Conservation (phyloP, 2,329 filamentous ascomycete species). For the Fusarium mundagurra region DNA sequence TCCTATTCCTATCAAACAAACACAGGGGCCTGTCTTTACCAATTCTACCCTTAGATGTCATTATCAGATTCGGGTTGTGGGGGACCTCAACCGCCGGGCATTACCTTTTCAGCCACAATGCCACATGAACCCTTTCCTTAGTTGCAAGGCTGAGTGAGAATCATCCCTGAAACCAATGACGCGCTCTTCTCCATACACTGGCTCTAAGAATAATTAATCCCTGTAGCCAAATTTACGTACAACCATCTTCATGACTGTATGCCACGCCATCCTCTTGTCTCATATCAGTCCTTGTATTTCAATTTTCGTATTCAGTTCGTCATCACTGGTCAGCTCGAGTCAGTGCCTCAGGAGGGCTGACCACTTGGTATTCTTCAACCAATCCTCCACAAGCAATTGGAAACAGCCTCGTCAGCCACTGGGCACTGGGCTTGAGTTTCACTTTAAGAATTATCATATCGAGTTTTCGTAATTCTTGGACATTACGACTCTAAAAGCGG, state of each 20-base stretch:
- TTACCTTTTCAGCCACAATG: background rate
- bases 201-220: slow-evolving; percentile 6
- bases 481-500: background rate
- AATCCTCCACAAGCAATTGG: slow-evolving; percentile 34
- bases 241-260: slow-evolving; percentile 2
- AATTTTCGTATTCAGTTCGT: background rate
- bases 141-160: slow-evolving; percentile 33
- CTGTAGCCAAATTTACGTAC: slow-evolving; percentile 6
- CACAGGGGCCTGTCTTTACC: background rate
- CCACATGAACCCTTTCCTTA: background rate
- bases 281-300: background rate
- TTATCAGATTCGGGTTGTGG: slow-evolving; percentile 32
- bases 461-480: background rate
- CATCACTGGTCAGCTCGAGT: background rate
- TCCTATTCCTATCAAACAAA: background rate
- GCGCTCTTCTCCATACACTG: slow-evolving; percentile 26
- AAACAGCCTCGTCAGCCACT: slow-evolving; percentile 25
- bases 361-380: background rate
- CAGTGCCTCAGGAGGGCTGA: background rate
- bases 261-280: slow-evolving; percentile 1
- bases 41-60: background rate
- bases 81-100: background rate
- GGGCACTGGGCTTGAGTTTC: background rate
- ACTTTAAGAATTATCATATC: background rate
- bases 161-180: slow-evolving; percentile 36